These are phyloP conservation scores for Spathaspora passalidarum DNA, from an alignment of 805 yeast species.

Conservation along the genomic window DNA sequence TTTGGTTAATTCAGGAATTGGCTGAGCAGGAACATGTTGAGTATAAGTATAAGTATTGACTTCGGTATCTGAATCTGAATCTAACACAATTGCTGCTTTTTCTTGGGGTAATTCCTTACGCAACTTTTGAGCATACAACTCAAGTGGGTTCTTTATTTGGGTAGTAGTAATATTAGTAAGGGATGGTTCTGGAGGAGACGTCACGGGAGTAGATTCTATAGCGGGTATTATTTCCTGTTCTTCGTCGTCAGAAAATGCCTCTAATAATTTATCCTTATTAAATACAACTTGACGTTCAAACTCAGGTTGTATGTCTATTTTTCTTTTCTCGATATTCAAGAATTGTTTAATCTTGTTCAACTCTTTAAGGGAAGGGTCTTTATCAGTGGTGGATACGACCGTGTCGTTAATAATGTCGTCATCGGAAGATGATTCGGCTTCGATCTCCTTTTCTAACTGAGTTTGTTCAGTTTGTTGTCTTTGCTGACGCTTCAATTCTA, in stretches of 20 bases:
- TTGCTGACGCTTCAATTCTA: conserved; percentile 17
- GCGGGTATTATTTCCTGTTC: conserved; percentile 10
- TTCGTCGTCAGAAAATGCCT: conserved; percentile 30
- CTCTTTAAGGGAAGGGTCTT: conserved; percentile 20
- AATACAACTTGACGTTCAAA: conserved; percentile 23
- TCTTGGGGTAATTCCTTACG: conserved; percentile 17
- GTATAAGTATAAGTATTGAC: background rate
- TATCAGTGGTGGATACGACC: conserved; percentile 14
- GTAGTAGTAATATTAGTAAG: too few relatives aligned
- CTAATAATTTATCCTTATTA: conserved; percentile 29
- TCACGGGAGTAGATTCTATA: conserved; percentile 26
- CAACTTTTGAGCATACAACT: conserved; percentile 31
- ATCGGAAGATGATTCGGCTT: conserved; percentile 35
- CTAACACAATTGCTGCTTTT: conserved; percentile 19
- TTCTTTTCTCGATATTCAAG: conserved; percentile 32
- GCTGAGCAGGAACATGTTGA: background rate
- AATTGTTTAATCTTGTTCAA: conserved; percentile 30
- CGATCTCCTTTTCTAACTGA: conserved; percentile 29
- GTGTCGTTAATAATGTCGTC: conserved; percentile 31
- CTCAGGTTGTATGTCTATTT: conserved; percentile 26
- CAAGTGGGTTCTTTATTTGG: conserved; percentile 27
- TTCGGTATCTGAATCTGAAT: conserved; percentile 25
- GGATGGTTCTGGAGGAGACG: conserved; percentile 21
- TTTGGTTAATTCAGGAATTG: conserved; percentile 30
- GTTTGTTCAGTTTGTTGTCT: conserved; percentile 14